These are phyloP conservation scores for Knoxdaviesia proteae DNA, from an alignment of 2,329 filamentous ascomycete genomes.

Conservation along the genomic window DNA sequence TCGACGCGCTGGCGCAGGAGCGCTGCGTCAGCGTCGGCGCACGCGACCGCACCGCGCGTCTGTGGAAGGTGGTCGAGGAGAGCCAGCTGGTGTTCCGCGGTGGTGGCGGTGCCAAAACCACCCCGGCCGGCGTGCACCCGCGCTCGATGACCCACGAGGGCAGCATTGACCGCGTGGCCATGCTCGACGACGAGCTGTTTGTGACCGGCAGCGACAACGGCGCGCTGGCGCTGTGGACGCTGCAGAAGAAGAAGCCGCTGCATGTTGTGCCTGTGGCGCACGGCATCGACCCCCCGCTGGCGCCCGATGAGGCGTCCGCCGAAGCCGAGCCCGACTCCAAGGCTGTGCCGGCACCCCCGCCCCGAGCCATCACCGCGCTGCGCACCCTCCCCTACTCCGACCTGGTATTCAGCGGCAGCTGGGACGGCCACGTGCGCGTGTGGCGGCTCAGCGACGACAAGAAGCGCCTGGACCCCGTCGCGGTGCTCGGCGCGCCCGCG, in stretches of 20 bases:
- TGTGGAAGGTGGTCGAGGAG: conserved; percentile 95
- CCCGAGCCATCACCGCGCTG: conserved; percentile 80
- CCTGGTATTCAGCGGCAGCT: conserved; percentile 75
- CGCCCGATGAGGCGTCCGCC: conserved; percentile 50
- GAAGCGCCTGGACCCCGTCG: conserved; percentile 51
- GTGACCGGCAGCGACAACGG: conserved; percentile 90
- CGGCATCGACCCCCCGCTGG: conserved; percentile 55
- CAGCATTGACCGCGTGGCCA: conserved; percentile 77
- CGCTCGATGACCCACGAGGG: conserved; percentile 48
- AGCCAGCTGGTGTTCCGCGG: conserved; percentile 89
- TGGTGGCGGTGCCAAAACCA: conserved; percentile 20
- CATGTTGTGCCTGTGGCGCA: conserved; percentile 64
- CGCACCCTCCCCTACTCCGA: conserved; percentile 77
- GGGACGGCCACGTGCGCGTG: conserved; percentile 72
- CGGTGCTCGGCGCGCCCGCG: conserved; percentile 26
- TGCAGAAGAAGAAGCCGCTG: conserved; percentile 87
- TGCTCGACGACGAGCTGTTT: conserved; percentile 74
- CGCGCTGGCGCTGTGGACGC: conserved; percentile 65
- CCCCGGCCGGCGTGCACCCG: conserved; percentile 19
- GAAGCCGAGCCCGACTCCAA: conserved; percentile 40
- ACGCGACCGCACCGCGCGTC: conserved; percentile 70
- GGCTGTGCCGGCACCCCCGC: conserved; percentile 42
- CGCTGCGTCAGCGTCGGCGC: conserved; percentile 81
- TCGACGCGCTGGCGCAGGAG: conserved; percentile 68
- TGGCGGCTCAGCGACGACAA: conserved; percentile 79